A percentile compares a stretch with the other conserved stretches of the same genome.
phyloP scores from a whole-genome alignment of 768 basidiomycete species.

The Podaxis sp. region DNA sequence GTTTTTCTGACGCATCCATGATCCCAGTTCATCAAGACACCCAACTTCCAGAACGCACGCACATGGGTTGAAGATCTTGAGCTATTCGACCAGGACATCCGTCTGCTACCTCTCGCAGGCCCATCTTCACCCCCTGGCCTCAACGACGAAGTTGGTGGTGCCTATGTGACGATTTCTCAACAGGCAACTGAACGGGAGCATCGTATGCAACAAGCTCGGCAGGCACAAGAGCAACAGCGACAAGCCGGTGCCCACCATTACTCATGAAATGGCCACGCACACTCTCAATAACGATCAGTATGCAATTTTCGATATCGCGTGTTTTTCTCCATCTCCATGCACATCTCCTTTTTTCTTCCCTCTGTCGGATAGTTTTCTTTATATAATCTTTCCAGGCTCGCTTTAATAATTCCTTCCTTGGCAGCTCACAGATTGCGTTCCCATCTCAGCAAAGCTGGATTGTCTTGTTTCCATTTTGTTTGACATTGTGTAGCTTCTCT shows the following conservation, averaged over 20 bases:
- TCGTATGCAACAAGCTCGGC: conserved; percentile 28
- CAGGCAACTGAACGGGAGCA: conserved; percentile 73
- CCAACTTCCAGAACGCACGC: conserved; percentile 75
- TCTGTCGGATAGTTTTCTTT: conserved; percentile 17
- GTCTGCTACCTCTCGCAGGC: conserved; percentile 42
- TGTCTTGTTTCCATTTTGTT: conserved; percentile 4
- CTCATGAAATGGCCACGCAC: background rate
- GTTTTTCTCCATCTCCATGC: conserved; percentile 13
- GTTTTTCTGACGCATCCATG: conserved; percentile 8
- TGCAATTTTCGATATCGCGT: background rate
- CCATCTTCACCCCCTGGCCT: conserved; percentile 74
- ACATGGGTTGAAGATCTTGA: conserved; percentile 80
- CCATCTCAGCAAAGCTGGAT: conserved; percentile 12
- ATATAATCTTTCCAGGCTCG: conserved; percentile 17
- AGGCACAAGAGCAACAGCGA: conserved; percentile 5
- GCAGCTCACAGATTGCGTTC: conserved; percentile 5
- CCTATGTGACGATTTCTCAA: conserved; percentile 84
- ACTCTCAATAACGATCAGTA: background rate
- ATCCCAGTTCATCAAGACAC: conserved; percentile 81
- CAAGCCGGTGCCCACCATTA: conserved; percentile 2
- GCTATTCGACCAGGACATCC: conserved; percentile 58
- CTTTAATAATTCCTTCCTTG: conserved; percentile 1
- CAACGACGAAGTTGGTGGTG: conserved; percentile 74
- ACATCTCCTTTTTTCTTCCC: conserved; percentile 16
- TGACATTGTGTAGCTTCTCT: conserved; percentile 4